Evolutionary conservation across 768 basidiomycete genomes (phyloP).

Genomic region (Boletus reticulatus): DNA sequence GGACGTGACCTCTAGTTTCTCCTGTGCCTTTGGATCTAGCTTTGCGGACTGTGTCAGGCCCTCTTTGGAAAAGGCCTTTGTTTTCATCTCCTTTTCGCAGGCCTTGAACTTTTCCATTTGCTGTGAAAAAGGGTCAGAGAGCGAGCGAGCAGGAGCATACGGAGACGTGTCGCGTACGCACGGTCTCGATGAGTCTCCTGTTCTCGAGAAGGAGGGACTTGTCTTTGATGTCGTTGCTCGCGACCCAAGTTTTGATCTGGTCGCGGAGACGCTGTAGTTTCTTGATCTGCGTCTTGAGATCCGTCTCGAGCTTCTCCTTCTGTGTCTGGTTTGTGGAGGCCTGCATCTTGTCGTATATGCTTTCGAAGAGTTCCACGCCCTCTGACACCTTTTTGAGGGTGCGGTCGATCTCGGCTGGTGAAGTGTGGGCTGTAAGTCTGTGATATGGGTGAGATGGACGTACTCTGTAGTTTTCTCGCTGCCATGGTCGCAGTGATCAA

Average conservation of each 20-base stretch:
- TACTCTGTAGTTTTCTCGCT: conserved; percentile 88
- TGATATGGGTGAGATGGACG: conserved; percentile 9
- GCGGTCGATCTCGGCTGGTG: conserved; percentile 95
- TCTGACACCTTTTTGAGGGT: conserved; percentile 96
- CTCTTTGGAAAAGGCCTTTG: conserved; percentile 99
- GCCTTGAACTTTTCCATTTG: conserved; percentile 99
- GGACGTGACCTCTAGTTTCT: conserved; percentile 83
- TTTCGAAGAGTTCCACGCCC: conserved; percentile 93
- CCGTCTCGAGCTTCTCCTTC: conserved; percentile 96
- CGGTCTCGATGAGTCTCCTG: conserved; percentile 94
- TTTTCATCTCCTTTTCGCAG: conserved; percentile 99
- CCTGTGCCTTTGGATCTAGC: conserved; percentile 96
- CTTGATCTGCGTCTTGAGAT: conserved; percentile 99
- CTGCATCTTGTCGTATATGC: conserved; percentile 98
- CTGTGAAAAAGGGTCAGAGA: conserved; percentile 40
- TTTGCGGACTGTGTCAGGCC: conserved; percentile 92
- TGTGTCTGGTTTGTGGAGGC: conserved; percentile 93
- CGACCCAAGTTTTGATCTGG: conserved; percentile 95
- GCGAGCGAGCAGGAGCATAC: conserved; percentile 12
- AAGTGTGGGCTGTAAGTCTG: not conserved
- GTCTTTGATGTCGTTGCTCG: conserved; percentile 98
- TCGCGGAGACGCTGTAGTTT: conserved; percentile 81
- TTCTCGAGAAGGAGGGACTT: conserved; percentile 90
- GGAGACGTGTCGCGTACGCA: conserved; percentile 41
- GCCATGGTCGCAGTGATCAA: conserved; percentile 55